Percentiles rank a stretch among this genome's conserved stretches.
Conservation (phyloP, 805 yeast species). For the Brettanomyces sp. region DNA sequence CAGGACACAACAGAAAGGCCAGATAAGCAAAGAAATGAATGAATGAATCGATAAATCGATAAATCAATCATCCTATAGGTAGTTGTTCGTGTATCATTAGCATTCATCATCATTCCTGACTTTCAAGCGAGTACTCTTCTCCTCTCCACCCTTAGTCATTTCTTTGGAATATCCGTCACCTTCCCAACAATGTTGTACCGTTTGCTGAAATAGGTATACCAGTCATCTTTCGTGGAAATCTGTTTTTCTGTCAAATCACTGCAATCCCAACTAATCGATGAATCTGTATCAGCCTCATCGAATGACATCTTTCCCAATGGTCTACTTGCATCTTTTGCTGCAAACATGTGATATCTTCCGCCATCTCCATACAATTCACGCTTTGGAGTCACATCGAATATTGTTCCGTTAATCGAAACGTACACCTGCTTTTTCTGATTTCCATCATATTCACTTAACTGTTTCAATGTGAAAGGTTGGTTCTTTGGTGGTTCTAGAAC, state of each 20-base stretch:
- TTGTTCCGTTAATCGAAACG: constrained; percentile 66
- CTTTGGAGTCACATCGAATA: constrained; percentile 71
- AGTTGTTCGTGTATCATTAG: too few species aligned
- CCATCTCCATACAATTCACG: constrained; percentile 68
- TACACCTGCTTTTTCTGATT: constrained; percentile 36
- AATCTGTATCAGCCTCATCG: constrained; percentile 40
- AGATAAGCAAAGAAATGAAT: too few species aligned
- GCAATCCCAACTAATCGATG: constrained; percentile 36
- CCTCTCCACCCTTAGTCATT: not conserved
- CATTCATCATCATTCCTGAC: too few species aligned
- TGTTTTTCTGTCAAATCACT: constrained; percentile 51
- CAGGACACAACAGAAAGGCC: too few species aligned
- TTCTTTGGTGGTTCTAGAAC: constrained; percentile 42
- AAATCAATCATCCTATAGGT: too few species aligned
- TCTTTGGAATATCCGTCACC: constrained; percentile 20
- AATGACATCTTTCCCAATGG: constrained; percentile 65
- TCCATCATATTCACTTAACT: constrained; percentile 15
- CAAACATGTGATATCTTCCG: constrained; percentile 58
- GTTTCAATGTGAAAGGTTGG: constrained; percentile 27
- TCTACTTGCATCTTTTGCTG: constrained; percentile 71
- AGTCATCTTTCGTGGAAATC: constrained; percentile 54
- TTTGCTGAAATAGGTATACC: constrained; percentile 58
- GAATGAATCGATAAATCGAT: too few species aligned
- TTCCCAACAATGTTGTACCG: constrained; percentile 39
- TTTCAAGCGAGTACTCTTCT: too few species aligned